Conservation (phyloP, 2,329 filamentous ascomycete genomes). For the Colletotrichum shisoi region DNA sequence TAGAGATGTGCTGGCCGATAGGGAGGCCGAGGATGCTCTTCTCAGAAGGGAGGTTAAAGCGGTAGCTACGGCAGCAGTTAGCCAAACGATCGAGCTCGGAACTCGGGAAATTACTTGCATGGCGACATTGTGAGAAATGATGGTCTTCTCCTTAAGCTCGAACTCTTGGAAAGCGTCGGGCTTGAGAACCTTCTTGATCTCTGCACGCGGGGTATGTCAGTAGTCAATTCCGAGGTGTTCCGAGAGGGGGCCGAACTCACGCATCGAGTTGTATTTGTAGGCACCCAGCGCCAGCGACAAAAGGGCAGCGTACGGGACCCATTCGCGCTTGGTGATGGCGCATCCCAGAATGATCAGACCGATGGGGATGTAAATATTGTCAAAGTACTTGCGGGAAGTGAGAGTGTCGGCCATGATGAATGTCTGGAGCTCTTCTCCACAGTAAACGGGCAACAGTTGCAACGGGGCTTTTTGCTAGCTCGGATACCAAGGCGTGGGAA, state of each 20-base stretch:
- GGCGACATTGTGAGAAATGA: slow-evolving; percentile 97
- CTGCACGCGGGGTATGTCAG: slow-evolving; percentile 53
- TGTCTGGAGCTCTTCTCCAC: slow-evolving; percentile 30
- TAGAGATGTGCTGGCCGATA: slow-evolving; percentile 98
- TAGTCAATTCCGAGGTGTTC: slow-evolving; percentile 27
- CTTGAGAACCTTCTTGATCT: slow-evolving; percentile 82
- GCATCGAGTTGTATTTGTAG: slow-evolving; percentile 74
- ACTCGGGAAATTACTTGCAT: slow-evolving; percentile 67
- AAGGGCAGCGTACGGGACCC: slow-evolving; percentile 73
- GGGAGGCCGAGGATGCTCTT: slow-evolving; percentile 90
- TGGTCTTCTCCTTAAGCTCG: slow-evolving; percentile 90
- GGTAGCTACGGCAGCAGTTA: slow-evolving; percentile 69
- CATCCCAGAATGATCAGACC: slow-evolving; percentile 78
- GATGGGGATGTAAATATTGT: slow-evolving; percentile 86
- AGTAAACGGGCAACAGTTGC: slow-evolving; percentile 14
- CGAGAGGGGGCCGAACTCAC: slow-evolving; percentile 60
- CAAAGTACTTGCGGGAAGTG: slow-evolving; percentile 70
- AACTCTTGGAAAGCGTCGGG: slow-evolving; percentile 90
- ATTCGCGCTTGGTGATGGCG: slow-evolving; percentile 80
- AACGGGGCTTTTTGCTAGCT: slow-evolving; percentile 19
- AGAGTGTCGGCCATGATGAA: slow-evolving; percentile 50
- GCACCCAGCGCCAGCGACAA: slow-evolving; percentile 71
- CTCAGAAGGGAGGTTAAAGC: slow-evolving; percentile 82
- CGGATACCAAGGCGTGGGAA: slow-evolving; percentile 12
- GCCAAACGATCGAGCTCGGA: slow-evolving; percentile 14